Base-by-base conservation (phyloP, 345 rosid species). In the Eucalyptus pauciflora region DNA sequence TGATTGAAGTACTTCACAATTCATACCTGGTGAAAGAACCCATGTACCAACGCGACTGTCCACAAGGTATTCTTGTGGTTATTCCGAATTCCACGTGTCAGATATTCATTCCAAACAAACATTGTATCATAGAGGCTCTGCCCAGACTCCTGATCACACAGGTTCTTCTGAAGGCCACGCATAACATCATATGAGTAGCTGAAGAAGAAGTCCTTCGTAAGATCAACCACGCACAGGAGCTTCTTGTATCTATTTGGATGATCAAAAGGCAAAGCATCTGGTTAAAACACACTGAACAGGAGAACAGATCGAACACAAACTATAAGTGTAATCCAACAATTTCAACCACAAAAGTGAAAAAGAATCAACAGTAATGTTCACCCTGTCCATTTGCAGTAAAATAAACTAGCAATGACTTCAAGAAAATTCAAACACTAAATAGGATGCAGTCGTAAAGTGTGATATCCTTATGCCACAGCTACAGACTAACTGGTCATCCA, bases 41-140 rank as follows among this genome's bases (percentile, higher is more conserved):
- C 99, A 92, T 98, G 92, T 6, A 98, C 98, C 88, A 98, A 93
- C 89, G 99, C 99, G 93, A 96, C 96, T 43, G 99, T 96, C 99
- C 99, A 98, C 89, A 92, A 86, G 87, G 96, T 93, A 92, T 94
- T 95, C 91, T 95, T 92, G 54, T 95, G 95, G 87, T 89, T 94
- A 90, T 92, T 93, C 89, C 95, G 94, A 67, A 96, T 95, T 91
- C 91, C 96, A 87, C 94, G 98, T 76, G 98, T 96, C 90, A 98
- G 92, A 94, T 93, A 96, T 79, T 95, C 98, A 89, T 98, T 98
- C 99, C 99, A 98, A 51, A 98, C 97, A 86, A 96, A 98, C 99
- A 95, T 96, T 13, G 96, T 93, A 90, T 98, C 98, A 80, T 98
- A 94, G 86, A 93, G 94, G 88, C 76, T 54, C 37, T 92, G 93